A percentile compares a stretch with the other conserved stretches of the same genome.
Evolutionary conservation across 495 filamentous ascomycete genomes (phyloP).

Genomic region (Aspergillus asperescens): DNA sequence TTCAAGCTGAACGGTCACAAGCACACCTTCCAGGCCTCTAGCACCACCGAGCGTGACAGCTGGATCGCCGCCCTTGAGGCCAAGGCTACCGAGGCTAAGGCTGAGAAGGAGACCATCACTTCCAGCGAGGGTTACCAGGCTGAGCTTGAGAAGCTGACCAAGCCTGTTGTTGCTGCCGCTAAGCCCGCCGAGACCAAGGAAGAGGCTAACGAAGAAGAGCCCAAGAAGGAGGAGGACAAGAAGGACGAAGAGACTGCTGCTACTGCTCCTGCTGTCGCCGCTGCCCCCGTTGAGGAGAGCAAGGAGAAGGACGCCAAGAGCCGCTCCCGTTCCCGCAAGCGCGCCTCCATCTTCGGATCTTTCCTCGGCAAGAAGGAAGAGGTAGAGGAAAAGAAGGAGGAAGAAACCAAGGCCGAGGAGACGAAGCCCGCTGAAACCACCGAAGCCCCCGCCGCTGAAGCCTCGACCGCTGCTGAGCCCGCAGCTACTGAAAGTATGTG

Average conservation of each 20-base stretch:
- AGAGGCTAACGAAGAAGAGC: conserved; percentile 26
- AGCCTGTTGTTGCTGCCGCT: conserved; percentile 46
- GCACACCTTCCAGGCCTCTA: conserved; percentile 80
- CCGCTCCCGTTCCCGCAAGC: conserved; percentile 85
- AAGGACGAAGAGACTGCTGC: conserved; percentile 35
- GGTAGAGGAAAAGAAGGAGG: conserved; percentile 53
- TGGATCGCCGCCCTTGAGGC: conserved; percentile 77
- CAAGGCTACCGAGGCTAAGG: conserved; percentile 74
- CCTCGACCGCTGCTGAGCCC: conserved; percentile 25
- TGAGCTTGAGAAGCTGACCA: conserved; percentile 63
- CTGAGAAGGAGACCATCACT: conserved; percentile 59
- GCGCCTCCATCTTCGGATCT: conserved; percentile 72
- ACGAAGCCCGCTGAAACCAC: conserved; percentile 30
- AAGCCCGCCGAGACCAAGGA: conserved; percentile 48
- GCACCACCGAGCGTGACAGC: conserved; percentile 72
- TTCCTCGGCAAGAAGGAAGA: conserved; percentile 73
- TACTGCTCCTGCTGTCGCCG: conserved; percentile 30
- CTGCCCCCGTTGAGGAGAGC: conserved; percentile 39
- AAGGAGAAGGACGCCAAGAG: conserved; percentile 49
- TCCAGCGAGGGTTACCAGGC: conserved; percentile 75
- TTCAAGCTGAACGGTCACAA: conserved; percentile 82
- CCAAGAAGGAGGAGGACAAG: conserved; percentile 40
- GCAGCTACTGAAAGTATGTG: conserved; percentile 27
- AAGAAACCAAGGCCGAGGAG: conserved; percentile 39
- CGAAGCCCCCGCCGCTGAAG: conserved; percentile 22